Percentiles rank a stretch among this genome's conserved stretches.
phyloP scores from a whole-genome alignment of 306 rosid species.

The Gillenia trifoliata region DNA sequence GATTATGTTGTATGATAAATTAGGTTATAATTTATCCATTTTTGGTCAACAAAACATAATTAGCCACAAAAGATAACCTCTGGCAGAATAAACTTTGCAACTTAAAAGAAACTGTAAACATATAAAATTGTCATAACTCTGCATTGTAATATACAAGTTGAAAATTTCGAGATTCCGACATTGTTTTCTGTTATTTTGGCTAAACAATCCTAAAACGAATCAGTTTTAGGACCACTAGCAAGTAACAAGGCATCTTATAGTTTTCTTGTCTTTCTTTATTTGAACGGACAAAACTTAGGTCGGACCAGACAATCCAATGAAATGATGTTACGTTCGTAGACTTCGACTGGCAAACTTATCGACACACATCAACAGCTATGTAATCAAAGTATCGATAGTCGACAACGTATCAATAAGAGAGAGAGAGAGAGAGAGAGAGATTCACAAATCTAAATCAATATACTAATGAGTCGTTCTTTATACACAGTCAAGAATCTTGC shows the following conservation, averaged over 20 bases:
- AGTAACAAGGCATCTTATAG: not conserved
- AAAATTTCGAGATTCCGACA: not conserved
- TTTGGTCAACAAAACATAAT: not conserved
- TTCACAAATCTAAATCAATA: not conserved
- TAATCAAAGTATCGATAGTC: not conserved
- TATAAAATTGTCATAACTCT: not conserved
- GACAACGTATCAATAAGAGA: not conserved
- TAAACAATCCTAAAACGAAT: too few relatives aligned
- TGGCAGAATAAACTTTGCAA: not conserved
- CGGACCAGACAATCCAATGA: not conserved
- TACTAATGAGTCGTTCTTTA: not conserved
- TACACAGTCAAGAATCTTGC: conserved; percentile 20
- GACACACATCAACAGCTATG: not conserved
- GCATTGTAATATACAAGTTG: not conserved
- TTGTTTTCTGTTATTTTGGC: not conserved
- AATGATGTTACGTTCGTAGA: too few relatives aligned
- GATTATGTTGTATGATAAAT: too few relatives aligned
- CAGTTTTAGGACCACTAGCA: not conserved
- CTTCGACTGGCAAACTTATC: too few relatives aligned
- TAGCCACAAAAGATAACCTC: not conserved
- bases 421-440: not conserved
- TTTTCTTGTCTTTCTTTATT: not conserved
- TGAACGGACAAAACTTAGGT: not conserved
- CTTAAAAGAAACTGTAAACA: too few relatives aligned
- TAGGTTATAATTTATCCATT: not conserved